phyloP scores from a whole-genome alignment of 2,329 filamentous ascomycete genomes.

The Talaromyces albobiverticillius region DNA sequence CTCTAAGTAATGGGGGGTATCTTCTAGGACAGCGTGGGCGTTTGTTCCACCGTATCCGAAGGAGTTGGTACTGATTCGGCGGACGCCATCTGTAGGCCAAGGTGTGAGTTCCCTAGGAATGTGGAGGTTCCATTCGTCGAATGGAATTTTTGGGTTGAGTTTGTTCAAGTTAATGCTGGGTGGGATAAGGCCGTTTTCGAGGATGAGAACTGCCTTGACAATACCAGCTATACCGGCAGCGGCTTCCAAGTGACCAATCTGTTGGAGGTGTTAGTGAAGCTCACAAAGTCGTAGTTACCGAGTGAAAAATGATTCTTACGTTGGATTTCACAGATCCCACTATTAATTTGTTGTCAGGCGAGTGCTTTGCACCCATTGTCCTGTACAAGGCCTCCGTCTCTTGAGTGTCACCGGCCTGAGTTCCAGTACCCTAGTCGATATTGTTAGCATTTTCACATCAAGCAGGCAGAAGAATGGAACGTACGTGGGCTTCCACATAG shows the following conservation, averaged over 20 bases:
- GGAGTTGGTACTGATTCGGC: slow-evolving; percentile 19
- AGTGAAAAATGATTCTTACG: no score
- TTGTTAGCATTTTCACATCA: no score
- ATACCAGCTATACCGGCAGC: slow-evolving; percentile 9
- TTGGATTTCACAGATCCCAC: background rate
- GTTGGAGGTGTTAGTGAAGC: no score
- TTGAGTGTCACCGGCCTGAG: background rate
- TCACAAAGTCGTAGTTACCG: no score
- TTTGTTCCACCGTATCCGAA: slow-evolving; percentile 17
- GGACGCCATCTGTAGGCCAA: slow-evolving; percentile 12
- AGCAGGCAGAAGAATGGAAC: no score
- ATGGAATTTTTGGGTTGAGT: slow-evolving; percentile 17
- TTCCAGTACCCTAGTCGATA: no score
- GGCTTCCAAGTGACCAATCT: slow-evolving; percentile 8
- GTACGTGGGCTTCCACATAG: slow-evolving; percentile 21
- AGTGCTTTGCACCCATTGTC: background rate
- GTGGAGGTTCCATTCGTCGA: slow-evolving; percentile 12
- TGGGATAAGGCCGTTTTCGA: slow-evolving; percentile 16
- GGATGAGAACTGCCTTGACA: slow-evolving; percentile 11
- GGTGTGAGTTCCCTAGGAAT: slow-evolving; percentile 1
- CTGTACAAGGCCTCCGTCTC: slow-evolving; percentile 44
- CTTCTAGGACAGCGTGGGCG: slow-evolving; percentile 14
- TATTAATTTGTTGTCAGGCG: slow-evolving; percentile 7
- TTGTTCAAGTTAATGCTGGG: slow-evolving; percentile 18
- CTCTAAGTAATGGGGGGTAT: background rate